Base-by-base conservation (phyloP, 495 filamentous ascomycete genomes). In the Neurospora sp. region DNA sequence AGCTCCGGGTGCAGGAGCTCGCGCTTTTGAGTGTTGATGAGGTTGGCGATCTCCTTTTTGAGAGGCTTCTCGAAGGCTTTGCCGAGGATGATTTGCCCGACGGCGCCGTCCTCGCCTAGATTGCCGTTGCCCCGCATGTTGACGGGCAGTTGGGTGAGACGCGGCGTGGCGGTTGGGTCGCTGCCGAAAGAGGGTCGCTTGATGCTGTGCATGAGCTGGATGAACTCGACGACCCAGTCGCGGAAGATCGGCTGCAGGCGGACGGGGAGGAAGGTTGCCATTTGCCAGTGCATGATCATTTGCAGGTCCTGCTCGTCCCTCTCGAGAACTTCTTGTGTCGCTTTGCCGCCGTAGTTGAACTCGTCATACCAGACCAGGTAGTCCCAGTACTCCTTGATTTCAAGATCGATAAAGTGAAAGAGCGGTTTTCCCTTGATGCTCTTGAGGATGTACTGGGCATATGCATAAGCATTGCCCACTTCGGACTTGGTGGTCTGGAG, bases 361-460 rank as follows among this genome's bases (percentile, higher is more conserved):
- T 97, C 94, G 80, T 99, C 96, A 75, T 98, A 98, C 96, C 96
- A 99, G n/a, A 97, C 90, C 0, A 99, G 90, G 81, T 98, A 98
- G 79, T 99, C 96, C 96, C 96, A 99, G 80, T 98, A 99, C 80
- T 99, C 96, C 77, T 94, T 97, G 80, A 99, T 97, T 76, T 98
- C 93, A 11, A 99, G 87, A 76, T 99, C 96, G 69, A 99, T 90
- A 82, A 99, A 99, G 80, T 97, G 92, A 85, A 99, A 99, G 0
- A 97, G 87, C 0, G 96, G 94, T 77, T 97, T 98, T 31, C 90
- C 90, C 78, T 96, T 92, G 81, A 99, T 96, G 20, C 94, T 95
- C 84, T 97, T 97, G 73, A 98, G 84, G 69, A 98, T 97, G 82
- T 98, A 99, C 79, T 98, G 92, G 74, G 92, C 92, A 82, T 98